Evolutionary conservation across 306 rosid genomes (phyloP).

Genomic region (Notholithocarpus densiflorus): DNA sequence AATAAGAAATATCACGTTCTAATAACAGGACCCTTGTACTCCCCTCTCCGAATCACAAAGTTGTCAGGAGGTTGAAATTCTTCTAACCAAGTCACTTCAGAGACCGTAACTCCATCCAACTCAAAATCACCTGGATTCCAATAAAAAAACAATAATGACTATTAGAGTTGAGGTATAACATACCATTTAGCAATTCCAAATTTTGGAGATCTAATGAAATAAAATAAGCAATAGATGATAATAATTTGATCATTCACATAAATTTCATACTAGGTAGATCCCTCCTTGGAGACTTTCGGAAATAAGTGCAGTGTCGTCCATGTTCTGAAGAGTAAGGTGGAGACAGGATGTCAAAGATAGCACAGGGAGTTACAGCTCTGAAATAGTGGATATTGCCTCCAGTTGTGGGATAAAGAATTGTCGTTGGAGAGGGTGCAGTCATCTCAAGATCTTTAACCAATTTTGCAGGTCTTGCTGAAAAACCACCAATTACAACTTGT

Average conservation of each 20-base stretch:
- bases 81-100: conserved; percentile 79
- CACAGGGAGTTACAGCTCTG: conserved; percentile 86
- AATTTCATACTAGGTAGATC: conserved; percentile 67
- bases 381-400: conserved; percentile 97
- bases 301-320: conserved; percentile 88
- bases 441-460: conserved; percentile 68
- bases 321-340: conserved; percentile 90
- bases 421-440: conserved; percentile 80
- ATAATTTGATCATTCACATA: neutral
- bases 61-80: conserved; percentile 82
- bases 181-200: conserved; percentile 7
- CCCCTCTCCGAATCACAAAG: conserved; percentile 87
- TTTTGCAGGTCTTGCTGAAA: conserved; percentile 85
- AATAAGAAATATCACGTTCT: conserved; percentile 54
- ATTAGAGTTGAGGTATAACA: neutral
- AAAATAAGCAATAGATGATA: neutral
- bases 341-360: conserved; percentile 81
- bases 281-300: conserved; percentile 56
- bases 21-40: conserved; percentile 89
- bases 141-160: neutral
- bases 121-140: conserved; percentile 43
- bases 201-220: neutral
- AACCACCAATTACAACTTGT: conserved; percentile 25
- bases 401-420: conserved; percentile 75
- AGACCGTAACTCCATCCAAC: conserved; percentile 48